Conservation (phyloP, 768 basidiomycete species). For the Sutorius australiensis region DNA sequence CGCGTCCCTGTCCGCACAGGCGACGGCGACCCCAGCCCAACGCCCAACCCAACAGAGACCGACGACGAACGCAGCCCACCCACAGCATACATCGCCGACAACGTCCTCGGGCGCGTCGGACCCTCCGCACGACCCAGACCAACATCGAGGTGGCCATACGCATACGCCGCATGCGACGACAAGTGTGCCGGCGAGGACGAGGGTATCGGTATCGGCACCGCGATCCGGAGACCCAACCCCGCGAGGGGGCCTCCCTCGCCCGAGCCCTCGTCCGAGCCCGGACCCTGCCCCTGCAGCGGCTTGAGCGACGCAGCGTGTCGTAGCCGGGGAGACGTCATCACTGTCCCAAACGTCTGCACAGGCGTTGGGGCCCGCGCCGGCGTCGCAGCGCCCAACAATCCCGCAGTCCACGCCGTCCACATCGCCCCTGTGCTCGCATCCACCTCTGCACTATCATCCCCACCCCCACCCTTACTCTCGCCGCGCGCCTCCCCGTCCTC, state of each 20-base stretch:
- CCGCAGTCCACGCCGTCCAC: conserved; percentile 54
- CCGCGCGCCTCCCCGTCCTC: background rate
- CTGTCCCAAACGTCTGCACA: conserved; percentile 63
- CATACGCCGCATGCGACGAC: no score
- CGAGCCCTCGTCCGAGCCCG: conserved; percentile 1
- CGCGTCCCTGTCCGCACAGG: conserved; percentile 2
- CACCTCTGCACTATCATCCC: background rate
- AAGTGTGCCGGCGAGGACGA: conserved; percentile 11
- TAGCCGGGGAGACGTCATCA: conserved; percentile 63
- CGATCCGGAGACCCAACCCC: conserved; percentile 48
- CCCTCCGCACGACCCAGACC: conserved; percentile 15
- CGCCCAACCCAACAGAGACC: conserved; percentile 28
- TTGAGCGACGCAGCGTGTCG: conserved; percentile 46
- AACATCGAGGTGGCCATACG: background rate
- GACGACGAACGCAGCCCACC: conserved; percentile 48
- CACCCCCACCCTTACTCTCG: background rate
- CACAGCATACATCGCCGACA: conserved; percentile 62
- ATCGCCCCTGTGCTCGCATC: conserved; percentile 12
- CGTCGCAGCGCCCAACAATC: conserved; percentile 42
- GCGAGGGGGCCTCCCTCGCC: conserved; percentile 35
- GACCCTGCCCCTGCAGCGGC: conserved; percentile 12
- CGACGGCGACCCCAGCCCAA: conserved; percentile 19
- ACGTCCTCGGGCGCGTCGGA: conserved; percentile 40
- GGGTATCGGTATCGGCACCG: conserved; percentile 69
- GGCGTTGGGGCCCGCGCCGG: conserved; percentile 37